phyloP scores from a whole-genome alignment of 23 red algal species.

The Agarophyton chilense region DNA sequence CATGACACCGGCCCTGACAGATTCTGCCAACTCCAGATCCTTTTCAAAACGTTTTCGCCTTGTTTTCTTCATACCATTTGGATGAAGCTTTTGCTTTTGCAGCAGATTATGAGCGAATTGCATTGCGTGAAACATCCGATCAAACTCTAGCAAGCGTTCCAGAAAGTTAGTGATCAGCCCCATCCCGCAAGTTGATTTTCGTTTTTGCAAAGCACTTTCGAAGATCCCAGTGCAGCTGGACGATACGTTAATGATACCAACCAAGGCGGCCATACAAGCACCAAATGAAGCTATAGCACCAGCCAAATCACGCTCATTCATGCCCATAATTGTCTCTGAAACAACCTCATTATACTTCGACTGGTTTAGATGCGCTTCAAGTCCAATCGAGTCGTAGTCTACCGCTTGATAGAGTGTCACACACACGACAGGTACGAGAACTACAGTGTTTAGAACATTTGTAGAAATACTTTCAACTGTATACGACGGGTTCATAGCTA shows the following conservation, averaged over 20 bases:
- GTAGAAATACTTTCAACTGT: slow-evolving; percentile 45
- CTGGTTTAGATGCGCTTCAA: neutral
- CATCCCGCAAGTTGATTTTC: slow-evolving; percentile 3
- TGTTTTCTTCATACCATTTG: slow-evolving; percentile 5
- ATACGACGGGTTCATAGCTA: slow-evolving; percentile 6
- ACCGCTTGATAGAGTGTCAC: slow-evolving; percentile 57
- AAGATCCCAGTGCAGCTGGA: slow-evolving; percentile 9
- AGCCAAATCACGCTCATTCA: slow-evolving; percentile 41
- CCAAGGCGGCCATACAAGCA: slow-evolving; percentile 46
- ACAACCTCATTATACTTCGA: slow-evolving; percentile 1
- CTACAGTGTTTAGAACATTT: slow-evolving; percentile 33
- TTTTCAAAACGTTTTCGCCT: neutral
- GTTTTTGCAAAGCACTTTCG: neutral
- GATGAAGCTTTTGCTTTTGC: slow-evolving; percentile 14
- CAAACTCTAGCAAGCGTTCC: slow-evolving; percentile 50
- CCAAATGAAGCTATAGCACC: slow-evolving; percentile 52
- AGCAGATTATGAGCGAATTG: slow-evolving; percentile 26
- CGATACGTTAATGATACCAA: slow-evolving; percentile 55
- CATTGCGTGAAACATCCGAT: slow-evolving; percentile 59
- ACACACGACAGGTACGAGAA: slow-evolving; percentile 64
- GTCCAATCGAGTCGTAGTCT: slow-evolving; percentile 28
- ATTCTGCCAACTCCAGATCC: slow-evolving; percentile 9
- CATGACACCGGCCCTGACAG: neutral
- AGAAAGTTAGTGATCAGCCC: slow-evolving; percentile 12
- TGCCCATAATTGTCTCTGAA: neutral